Conservation (phyloP, 31 red algal species). For the Endocladia muricata region DNA sequence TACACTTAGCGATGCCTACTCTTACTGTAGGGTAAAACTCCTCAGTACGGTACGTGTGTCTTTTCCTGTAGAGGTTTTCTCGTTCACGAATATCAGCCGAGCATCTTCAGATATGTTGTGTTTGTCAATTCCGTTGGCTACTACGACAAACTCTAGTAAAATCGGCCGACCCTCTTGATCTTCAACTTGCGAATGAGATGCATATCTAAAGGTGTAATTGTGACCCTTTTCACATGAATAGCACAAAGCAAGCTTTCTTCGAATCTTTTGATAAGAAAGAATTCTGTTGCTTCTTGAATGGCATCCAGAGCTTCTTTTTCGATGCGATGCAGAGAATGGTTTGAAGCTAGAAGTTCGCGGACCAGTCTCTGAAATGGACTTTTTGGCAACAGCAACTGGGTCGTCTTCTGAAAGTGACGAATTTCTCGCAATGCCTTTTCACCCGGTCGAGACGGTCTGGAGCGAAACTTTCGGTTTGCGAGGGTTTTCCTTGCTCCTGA, state of each 20-base stretch:
- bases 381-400: slow-evolving; percentile 81
- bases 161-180: no score
- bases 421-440: slow-evolving; percentile 94
- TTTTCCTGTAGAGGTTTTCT: no score
- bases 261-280: slow-evolving; percentile 80
- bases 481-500: no score
- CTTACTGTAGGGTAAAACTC: no score
- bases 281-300: slow-evolving; percentile 77
- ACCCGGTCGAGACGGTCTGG: no score
- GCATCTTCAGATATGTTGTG: no score
- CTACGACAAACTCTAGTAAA: no score
- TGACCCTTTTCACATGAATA: slow-evolving; percentile 86
- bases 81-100: no score
- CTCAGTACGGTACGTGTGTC: no score
- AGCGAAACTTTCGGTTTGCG: no score
- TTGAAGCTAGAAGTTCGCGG: not conserved
- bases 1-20: no score
- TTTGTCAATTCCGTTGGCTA: no score
- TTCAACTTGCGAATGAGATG: slow-evolving; percentile 88
- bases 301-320: slow-evolving; percentile 90
- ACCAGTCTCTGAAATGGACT: slow-evolving; percentile 94
- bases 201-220: slow-evolving; percentile 86
- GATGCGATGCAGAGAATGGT: slow-evolving; percentile 45
- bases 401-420: slow-evolving; percentile 85
- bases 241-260: slow-evolving; percentile 91